phyloP scores from a whole-genome alignment of 106 monocot species.

The Narthecium ossifragum region DNA sequence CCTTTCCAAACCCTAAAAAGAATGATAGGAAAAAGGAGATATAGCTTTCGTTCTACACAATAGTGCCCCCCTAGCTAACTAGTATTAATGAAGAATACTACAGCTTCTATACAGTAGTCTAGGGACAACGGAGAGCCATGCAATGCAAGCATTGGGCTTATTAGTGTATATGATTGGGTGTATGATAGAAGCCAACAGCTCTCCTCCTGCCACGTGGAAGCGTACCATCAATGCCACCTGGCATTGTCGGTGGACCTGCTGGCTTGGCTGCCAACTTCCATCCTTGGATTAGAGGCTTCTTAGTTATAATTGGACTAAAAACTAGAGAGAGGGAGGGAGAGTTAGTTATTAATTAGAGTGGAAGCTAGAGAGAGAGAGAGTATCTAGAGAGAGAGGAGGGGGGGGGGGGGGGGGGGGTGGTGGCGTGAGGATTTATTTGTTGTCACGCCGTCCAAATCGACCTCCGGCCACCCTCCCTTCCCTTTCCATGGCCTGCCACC shows the following conservation, averaged over 20 bases:
- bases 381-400: too few species aligned
- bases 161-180: background rate
- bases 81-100: too few species aligned
- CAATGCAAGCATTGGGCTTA: background rate
- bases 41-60: slow-evolving; percentile 4
- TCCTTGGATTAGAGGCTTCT: too few species aligned
- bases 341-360: too few species aligned
- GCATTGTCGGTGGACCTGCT: slow-evolving; percentile 4
- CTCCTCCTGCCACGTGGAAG: slow-evolving; percentile 4
- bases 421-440: slow-evolving; percentile 24
- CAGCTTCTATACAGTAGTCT: too few species aligned
- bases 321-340: too few species aligned
- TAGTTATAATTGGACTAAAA: too few species aligned
- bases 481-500: slow-evolving; percentile 31
- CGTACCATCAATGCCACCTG: background rate
- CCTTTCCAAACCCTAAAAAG: slow-evolving; percentile 3
- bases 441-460: slow-evolving; percentile 49
- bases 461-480: slow-evolving; percentile 10
- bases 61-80: too few species aligned
- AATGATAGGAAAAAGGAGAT: background rate
- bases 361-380: too few species aligned
- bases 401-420: slow-evolving; percentile 14
- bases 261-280: background rate
- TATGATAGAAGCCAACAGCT: background rate
- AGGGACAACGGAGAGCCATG: background rate